Evolutionary conservation across 2,329 filamentous ascomycete species (phyloP), one percentile per base, ranked within the genome.

Genomic region (Herpotrichia juniperi): DNA sequence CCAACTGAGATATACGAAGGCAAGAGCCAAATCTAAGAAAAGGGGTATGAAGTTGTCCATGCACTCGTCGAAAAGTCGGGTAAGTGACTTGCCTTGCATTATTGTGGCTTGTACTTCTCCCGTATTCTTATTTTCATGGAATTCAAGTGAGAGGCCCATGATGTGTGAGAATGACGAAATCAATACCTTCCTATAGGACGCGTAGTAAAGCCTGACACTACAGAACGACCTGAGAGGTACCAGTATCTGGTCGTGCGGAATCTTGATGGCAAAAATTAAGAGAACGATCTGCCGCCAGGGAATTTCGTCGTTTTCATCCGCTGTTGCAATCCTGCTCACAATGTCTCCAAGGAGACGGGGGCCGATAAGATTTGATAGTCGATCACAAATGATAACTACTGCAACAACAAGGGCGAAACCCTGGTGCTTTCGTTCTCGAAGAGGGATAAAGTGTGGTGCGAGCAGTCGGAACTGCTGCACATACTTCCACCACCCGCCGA

Each of bases 291-390:
- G 73, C 48, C 72, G 66, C 78, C 78, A 82, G 7, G 83, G 78
- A 16, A 80, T 65, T 6, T 60, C 54, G 30, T 70, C 74, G 61
- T 63, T 77, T 32, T 75, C 73, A 32, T 81, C 79, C n/a, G 46
- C 42, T 21, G 39, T 25, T 28, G 78, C 80, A 25, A 93, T 75
- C 50, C 82, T 82, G 63, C 93, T 85, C 62, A 89, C 85, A 54
- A 94, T 84, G 46, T 88, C 83, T 52, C 90, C 90, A 28, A 92
- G 83, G 64, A 93, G 89, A 19, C 87, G 82, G 11, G 91, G 90
- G 32, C 91, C 83, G 40, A 93, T 73, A 9, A 94, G 78, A 62
- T 91, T 89, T 40, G 93, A 76, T 7, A 82, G 83, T 59, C 92
- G 90, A 46, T 85, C 83, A 42, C 79, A 75, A 12, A 91, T 68